These are phyloP conservation scores for Polyplosphaeria fusca DNA, from an alignment of 495 filamentous ascomycete genomes.

Conservation along the genomic window DNA sequence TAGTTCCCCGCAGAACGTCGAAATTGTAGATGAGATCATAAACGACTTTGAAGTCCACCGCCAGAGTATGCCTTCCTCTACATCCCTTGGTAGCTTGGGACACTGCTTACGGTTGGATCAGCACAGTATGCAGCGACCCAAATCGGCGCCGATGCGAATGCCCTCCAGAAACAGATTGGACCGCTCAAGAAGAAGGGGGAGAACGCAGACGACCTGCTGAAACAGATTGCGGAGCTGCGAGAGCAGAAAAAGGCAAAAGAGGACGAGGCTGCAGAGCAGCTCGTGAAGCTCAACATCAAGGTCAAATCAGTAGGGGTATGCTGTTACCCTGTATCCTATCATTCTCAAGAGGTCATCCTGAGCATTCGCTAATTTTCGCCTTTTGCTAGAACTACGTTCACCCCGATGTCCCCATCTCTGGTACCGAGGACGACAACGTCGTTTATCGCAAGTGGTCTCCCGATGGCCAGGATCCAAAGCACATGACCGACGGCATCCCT, in stretches of 20 bases:
- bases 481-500: slow-evolving; percentile 68
- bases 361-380: no score
- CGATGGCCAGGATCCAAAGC: slow-evolving; percentile 57
- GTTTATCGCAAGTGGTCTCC: slow-evolving; percentile 76
- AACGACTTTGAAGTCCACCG: slow-evolving; percentile 82
- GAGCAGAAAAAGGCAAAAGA: slow-evolving; percentile 76
- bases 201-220: slow-evolving; percentile 69
- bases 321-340: no score
- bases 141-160: slow-evolving; percentile 76
- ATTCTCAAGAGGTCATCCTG: no score
- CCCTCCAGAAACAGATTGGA: slow-evolving; percentile 82
- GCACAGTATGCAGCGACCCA: slow-evolving; percentile 77
- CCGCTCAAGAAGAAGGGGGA: slow-evolving; percentile 94
- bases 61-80: slow-evolving; percentile 55
- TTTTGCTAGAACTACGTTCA: slow-evolving; percentile 96
- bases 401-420: slow-evolving; percentile 81
- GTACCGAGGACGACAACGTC: slow-evolving; percentile 89
- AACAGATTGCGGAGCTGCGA: slow-evolving; percentile 71
- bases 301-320: slow-evolving; percentile 83
- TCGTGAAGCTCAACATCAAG: slow-evolving; percentile 67
- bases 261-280: slow-evolving; percentile 69
- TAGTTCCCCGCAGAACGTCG: no score
- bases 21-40: slow-evolving; percentile 86
- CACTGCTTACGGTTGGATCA: slow-evolving; percentile 33
- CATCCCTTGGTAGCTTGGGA: no score